These are phyloP conservation scores for Rhizopus sp. DNA, from an alignment of 371 early-diverging fungal species.

Conservation along the genomic window DNA sequence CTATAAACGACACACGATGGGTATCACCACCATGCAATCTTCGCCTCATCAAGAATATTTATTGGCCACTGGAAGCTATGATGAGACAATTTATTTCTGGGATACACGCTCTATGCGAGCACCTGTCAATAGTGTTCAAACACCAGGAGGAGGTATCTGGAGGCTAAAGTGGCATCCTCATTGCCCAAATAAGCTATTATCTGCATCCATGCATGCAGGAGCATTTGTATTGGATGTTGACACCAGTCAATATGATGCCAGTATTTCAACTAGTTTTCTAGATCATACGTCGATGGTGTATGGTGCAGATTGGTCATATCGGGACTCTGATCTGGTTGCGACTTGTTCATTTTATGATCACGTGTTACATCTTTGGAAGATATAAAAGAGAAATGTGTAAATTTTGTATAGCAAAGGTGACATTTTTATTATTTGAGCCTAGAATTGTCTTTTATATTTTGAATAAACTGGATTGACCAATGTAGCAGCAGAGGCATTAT, in stretches of 20 bases:
- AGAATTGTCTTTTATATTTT: slow-evolving; percentile 13
- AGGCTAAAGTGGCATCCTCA: slow-evolving; percentile 92
- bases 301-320: slow-evolving; percentile 88
- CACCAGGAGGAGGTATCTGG: slow-evolving; percentile 91
- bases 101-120: slow-evolving; percentile 79
- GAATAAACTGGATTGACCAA: slow-evolving; percentile 12
- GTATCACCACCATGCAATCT: slow-evolving; percentile 87
- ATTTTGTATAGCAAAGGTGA: no score
- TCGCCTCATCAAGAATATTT: slow-evolving; percentile 71
- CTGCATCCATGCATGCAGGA: slow-evolving; percentile 87
- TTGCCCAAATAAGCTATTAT: slow-evolving; percentile 60
- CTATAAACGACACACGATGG: slow-evolving; percentile 65
- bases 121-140: slow-evolving; percentile 68
- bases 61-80: slow-evolving; percentile 87
- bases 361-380: slow-evolving; percentile 78
- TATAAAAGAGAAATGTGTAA: background rate
- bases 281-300: slow-evolving; percentile 88
- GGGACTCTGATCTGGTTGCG: slow-evolving; percentile 58
- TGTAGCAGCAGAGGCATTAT: slow-evolving; percentile 16
- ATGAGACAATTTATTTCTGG: slow-evolving; percentile 86
- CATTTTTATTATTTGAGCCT: background rate
- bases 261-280: slow-evolving; percentile 47
- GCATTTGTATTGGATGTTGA: slow-evolving; percentile 44
- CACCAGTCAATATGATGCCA: background rate
- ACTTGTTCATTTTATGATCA: slow-evolving; percentile 96